Evolutionary conservation across 1,284 basidiomycete genomes (phyloP).

Genomic region (Puccinia triticina): DNA sequence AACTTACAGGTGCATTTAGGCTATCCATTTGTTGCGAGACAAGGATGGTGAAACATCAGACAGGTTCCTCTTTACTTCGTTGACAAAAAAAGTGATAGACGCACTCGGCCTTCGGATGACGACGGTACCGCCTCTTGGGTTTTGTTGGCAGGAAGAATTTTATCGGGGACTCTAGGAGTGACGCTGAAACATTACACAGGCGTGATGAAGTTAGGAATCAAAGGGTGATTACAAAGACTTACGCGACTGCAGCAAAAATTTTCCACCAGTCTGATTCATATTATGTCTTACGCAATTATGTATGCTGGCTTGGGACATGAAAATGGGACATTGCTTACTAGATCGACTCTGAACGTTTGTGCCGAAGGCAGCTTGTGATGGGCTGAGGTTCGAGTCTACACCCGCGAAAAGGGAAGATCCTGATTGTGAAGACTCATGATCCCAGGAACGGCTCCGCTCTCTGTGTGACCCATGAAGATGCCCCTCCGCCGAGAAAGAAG

Average conservation of each 20-base stretch:
- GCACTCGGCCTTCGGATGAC: constrained; percentile 50
- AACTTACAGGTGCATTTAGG: constrained; percentile 45
- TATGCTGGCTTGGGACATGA: background rate
- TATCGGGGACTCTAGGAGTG: background rate
- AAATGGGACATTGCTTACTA: background rate
- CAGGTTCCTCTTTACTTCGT: background rate
- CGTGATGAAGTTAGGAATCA: constrained; percentile 1
- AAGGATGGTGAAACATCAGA: background rate
- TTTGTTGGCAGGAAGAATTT: constrained; percentile 16
- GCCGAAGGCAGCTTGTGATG: background rate
- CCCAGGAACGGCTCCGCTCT: constrained; percentile 11
- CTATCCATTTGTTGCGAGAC: background rate
- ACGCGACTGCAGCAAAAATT: background rate
- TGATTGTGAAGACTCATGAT: constrained; percentile 11
- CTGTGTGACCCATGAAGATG: background rate
- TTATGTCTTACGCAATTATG: background rate
- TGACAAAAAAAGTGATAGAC: background rate
- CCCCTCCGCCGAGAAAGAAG: constrained; percentile 9
- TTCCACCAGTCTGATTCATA: background rate
- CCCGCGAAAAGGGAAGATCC: constrained; percentile 8
- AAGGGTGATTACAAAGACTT: background rate
- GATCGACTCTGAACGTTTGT: background rate
- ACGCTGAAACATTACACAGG: background rate
- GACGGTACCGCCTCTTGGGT: constrained; percentile 42
- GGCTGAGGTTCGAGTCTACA: background rate